Evolutionary conservation across 1,284 basidiomycete species (phyloP).

Genomic region (Trametes polyzona): DNA sequence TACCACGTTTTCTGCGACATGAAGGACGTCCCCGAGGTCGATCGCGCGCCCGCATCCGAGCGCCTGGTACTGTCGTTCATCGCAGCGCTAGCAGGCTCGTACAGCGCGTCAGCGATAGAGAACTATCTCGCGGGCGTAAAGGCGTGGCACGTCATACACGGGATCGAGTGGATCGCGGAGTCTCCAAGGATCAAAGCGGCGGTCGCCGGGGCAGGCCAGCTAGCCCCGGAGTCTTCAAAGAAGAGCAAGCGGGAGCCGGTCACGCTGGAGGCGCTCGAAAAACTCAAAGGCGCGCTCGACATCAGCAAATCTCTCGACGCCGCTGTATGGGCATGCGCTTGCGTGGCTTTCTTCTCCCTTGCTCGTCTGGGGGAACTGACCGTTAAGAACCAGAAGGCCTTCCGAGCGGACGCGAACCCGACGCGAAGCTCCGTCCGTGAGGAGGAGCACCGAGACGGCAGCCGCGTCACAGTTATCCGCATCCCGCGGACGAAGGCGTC

Average conservation of each 20-base stretch:
- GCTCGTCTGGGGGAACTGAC: slow-evolving; percentile 42
- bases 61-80: slow-evolving; percentile 24
- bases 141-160: slow-evolving; percentile 34
- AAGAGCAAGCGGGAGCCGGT: slow-evolving; percentile 14
- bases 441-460: neutral
- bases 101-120: slow-evolving; percentile 19
- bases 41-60: slow-evolving; percentile 18
- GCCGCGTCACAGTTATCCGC: neutral
- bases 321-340: slow-evolving; percentile 39
- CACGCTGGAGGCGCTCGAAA: slow-evolving; percentile 13
- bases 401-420: slow-evolving; percentile 19
- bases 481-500: neutral
- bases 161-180: slow-evolving; percentile 23
- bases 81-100: slow-evolving; percentile 18
- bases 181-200: slow-evolving; percentile 5
- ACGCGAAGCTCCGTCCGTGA: neutral
- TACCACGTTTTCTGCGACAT: slow-evolving; percentile 39
- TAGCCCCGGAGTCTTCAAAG: slow-evolving; percentile 6
- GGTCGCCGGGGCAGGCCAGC: slow-evolving; percentile 6
- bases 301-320: slow-evolving; percentile 32
- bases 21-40: slow-evolving; percentile 23
- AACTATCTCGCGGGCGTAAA: slow-evolving; percentile 28
- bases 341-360: slow-evolving; percentile 37
- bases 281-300: slow-evolving; percentile 6
- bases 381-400: slow-evolving; percentile 31